A percentile compares a stretch with the other conserved stretches of the same genome.
Conservation (phyloP, 1,284 basidiomycete species). For the Trichosporon inkin region DNA sequence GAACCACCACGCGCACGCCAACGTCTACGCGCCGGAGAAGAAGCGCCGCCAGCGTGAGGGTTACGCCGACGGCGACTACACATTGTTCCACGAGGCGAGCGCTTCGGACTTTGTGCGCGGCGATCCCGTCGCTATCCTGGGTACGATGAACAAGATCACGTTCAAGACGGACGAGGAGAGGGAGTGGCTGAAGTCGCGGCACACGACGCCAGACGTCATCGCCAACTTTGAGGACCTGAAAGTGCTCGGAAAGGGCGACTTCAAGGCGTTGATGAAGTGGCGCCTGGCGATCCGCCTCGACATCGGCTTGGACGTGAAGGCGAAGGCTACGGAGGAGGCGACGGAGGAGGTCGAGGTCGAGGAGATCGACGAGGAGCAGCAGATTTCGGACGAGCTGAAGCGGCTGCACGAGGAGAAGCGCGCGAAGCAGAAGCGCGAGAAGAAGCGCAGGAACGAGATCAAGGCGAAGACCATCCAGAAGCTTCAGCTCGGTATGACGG, state of each 20-base stretch:
- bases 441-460: constrained; percentile 83
- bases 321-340: constrained; percentile 64
- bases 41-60: constrained; percentile 89
- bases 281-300: constrained; percentile 75
- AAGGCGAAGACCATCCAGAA: constrained; percentile 84
- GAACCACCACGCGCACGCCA: constrained; percentile 59
- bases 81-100: constrained; percentile 70
- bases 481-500: constrained; percentile 96
- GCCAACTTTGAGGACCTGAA: constrained; percentile 87
- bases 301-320: constrained; percentile 76
- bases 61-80: constrained; percentile 93
- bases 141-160: constrained; percentile 75
- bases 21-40: constrained; percentile 97
- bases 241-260: constrained; percentile 95
- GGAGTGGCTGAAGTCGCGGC: constrained; percentile 67
- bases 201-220: constrained; percentile 75
- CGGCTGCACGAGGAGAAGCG: constrained; percentile 73
- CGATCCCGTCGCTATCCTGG: constrained; percentile 78
- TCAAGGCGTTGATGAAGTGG: constrained; percentile 92
- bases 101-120: constrained; percentile 70
- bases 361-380: constrained; percentile 76
- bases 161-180: constrained; percentile 83
- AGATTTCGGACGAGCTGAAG: constrained; percentile 83
- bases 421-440: constrained; percentile 72
- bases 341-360: constrained; percentile 75